Evolutionary conservation across 805 yeast genomes (phyloP), one percentile per base, ranked within the genome.

Genomic region (Ogataea minuta): DNA sequence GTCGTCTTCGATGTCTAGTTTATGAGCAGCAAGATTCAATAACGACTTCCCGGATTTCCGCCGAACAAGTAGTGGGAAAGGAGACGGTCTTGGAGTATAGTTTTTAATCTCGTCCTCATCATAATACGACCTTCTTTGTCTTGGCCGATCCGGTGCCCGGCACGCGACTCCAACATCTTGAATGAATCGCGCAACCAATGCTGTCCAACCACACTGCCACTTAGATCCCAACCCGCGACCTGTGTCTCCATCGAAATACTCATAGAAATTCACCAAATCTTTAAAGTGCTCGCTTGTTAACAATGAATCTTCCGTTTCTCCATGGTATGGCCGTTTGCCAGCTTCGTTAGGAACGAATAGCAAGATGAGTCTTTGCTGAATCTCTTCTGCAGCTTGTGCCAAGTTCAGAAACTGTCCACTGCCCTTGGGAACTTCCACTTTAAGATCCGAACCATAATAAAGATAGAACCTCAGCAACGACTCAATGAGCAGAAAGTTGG

Each of bases 191-290:
- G 95, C 95, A 36, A 88, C 93, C 31, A 90, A 71, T 0, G 95
- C 90, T 1, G 96, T 89, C 97, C 97, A 89, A 9, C 97, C 97
- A 70, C 89, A 83, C 66, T 89, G 97, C 67, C 90, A 96, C 36
- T 89, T 80, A 2, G 96, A 88, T 23, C 97, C 97, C 41, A 89
- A 66, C 5, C 96, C 97, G 50, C 95, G 76, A 27, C 97, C 97
- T 2, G 93, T 84, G 59, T 89, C 97, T 50, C 95, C 96, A 55
- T 89, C 95, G 59, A 89, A 89, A 60, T 83, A 89, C 67, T 89
- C 97, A 59, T 77, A 84, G 59, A 86, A 89, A 46, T 84, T 81
- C 29, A 86, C 75, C 48, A 76, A 74, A 45, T 88, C 95, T 53
- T 75, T 76, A 69, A 87, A 90, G 58, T 76, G 59, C 36, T 77